These are phyloP conservation scores for Inonotus obliquus DNA, from an alignment of 1,284 basidiomycete genomes.

Conservation along the genomic window DNA sequence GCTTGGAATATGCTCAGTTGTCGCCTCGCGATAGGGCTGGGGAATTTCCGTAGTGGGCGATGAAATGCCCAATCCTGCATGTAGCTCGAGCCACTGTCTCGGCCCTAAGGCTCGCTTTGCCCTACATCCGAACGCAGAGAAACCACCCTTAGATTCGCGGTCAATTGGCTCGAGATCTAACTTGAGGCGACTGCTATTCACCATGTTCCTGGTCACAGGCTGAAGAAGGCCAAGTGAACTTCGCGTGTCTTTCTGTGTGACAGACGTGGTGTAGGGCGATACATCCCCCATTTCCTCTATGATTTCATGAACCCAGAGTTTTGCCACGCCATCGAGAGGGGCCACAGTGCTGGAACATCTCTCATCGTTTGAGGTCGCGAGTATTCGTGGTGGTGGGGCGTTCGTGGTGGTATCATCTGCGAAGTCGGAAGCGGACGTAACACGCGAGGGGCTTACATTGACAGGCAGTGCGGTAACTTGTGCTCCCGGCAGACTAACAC, in stretches of 20 bases:
- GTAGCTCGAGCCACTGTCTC: neutral
- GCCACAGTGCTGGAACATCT: slow-evolving; percentile 48
- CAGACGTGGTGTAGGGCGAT: neutral
- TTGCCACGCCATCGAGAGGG: slow-evolving; percentile 49
- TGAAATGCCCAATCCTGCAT: neutral
- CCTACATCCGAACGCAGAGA: neutral
- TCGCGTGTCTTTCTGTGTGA: neutral
- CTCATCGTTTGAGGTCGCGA: slow-evolving; percentile 27
- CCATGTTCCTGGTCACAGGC: neutral
- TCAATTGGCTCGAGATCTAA: slow-evolving; percentile 7
- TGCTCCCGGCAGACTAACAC: neutral
- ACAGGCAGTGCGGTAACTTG: neutral
- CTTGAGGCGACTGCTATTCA: neutral
- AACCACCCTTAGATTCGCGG: neutral
- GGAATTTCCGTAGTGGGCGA: neutral
- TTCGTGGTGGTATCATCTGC: neutral
- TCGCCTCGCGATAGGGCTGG: neutral
- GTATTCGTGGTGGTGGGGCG: neutral
- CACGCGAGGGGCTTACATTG: neutral
- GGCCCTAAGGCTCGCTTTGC: neutral
- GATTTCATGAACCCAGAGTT: slow-evolving; percentile 54
- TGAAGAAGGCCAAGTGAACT: neutral
- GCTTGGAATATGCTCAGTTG: neutral
- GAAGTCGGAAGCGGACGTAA: neutral
- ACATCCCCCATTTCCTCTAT: slow-evolving; percentile 27